A percentile compares a stretch with the other conserved stretches of the same genome.
These are phyloP conservation scores for Actinomucor elegans DNA, from an alignment of 371 early-diverging fungal species.

Conservation along the genomic window DNA sequence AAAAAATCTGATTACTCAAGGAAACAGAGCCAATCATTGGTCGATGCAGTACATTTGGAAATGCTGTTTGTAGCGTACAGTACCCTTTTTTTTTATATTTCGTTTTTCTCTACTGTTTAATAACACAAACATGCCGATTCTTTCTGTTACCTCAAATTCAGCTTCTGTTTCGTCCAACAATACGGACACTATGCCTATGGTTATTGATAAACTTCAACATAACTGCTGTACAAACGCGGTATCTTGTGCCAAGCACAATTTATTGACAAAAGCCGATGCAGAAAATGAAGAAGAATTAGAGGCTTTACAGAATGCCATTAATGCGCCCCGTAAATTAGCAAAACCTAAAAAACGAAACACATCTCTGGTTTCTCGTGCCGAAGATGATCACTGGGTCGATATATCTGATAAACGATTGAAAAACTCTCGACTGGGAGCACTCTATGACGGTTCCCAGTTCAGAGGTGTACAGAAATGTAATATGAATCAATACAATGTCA, in stretches of 20 bases:
- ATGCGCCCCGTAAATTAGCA: neutral
- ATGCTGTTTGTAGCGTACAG: neutral
- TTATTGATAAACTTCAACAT: neutral
- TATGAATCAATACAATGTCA: conserved; percentile 65
- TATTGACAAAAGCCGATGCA: no score
- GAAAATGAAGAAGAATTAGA: neutral
- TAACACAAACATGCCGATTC: neutral
- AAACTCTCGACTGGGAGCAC: conserved; percentile 34
- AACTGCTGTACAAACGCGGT: neutral
- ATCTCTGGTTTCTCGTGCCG: conserved; percentile 30
- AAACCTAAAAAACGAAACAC: conserved; percentile 9
- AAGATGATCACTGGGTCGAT: conserved; percentile 40
- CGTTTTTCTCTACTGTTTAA: neutral
- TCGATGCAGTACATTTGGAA: neutral
- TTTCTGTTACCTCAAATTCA: neutral
- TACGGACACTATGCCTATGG: neutral
- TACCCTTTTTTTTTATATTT: neutral
- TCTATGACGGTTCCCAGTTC: conserved; percentile 72
- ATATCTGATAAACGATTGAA: conserved; percentile 35
- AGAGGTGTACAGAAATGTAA: conserved; percentile 73
- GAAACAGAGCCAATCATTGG: neutral
- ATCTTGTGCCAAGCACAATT: neutral
- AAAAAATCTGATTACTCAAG: neutral
- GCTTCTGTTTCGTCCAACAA: neutral
- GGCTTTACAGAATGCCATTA: neutral